These are phyloP conservation scores for Phialophora chinensis DNA, from an alignment of 2,329 filamentous ascomycete genomes.

Conservation along the genomic window DNA sequence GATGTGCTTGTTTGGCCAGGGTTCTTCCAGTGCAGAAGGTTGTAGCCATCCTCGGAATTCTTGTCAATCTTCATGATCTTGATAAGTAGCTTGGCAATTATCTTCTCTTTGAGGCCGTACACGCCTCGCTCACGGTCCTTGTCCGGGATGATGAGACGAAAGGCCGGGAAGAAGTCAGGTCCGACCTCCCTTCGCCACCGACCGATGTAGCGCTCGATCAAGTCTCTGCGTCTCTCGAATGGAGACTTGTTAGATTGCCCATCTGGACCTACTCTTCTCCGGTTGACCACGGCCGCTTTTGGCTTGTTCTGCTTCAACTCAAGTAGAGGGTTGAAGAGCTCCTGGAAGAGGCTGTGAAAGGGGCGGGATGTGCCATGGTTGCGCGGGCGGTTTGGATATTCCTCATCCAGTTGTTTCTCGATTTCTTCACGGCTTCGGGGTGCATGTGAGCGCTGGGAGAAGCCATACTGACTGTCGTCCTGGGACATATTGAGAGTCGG, in stretches of 20 bases:
- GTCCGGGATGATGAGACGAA: constrained; percentile 88
- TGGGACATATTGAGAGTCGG: constrained; percentile 27
- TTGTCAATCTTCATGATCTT: constrained; percentile 91
- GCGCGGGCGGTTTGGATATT: constrained; percentile 78
- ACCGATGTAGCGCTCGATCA: constrained; percentile 85
- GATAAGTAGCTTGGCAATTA: constrained; percentile 87
- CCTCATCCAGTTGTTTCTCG: constrained; percentile 58
- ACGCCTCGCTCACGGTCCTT: constrained; percentile 91
- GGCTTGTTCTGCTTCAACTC: constrained; percentile 83
- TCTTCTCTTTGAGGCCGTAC: constrained; percentile 92
- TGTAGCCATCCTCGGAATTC: constrained; percentile 85
- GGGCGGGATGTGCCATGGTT: constrained; percentile 80
- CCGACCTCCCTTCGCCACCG: constrained; percentile 89
- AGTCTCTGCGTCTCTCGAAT: constrained; percentile 76
- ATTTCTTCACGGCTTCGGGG: constrained; percentile 19
- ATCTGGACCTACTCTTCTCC: constrained; percentile 65
- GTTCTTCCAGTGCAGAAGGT: constrained; percentile 88
- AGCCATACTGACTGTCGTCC: constrained; percentile 26
- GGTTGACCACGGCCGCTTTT: constrained; percentile 61
- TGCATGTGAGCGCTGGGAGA: constrained; percentile 13
- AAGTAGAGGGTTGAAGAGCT: constrained; percentile 79
- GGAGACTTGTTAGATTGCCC: constrained; percentile 62
- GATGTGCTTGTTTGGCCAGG: constrained; percentile 70
- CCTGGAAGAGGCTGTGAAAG: constrained; percentile 78
- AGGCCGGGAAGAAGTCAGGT: constrained; percentile 88